Percentiles rank a stretch among this genome's conserved stretches.
Conservation (phyloP, 2,329 filamentous ascomycete genomes). For the Metarhizium robertsii region DNA sequence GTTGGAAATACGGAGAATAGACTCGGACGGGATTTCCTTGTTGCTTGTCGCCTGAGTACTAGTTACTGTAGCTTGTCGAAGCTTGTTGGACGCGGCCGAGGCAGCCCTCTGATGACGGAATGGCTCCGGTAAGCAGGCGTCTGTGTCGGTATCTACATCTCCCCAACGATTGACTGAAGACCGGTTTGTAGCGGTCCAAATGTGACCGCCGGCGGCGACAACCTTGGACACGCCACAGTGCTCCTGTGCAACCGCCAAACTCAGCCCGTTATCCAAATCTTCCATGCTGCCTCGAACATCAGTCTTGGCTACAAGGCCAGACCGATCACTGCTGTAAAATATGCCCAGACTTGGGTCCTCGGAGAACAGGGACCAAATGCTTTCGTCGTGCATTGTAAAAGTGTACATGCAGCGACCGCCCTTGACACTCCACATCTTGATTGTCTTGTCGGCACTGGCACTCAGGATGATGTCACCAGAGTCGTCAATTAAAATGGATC, state of each 20-base stretch:
- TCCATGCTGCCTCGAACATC: slow-evolving; percentile 65
- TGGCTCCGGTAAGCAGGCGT: slow-evolving; percentile 54
- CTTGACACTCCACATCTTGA: slow-evolving; percentile 96
- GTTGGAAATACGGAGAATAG: slow-evolving; percentile 75
- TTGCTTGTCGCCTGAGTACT: slow-evolving; percentile 28
- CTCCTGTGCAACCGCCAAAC: slow-evolving; percentile 85
- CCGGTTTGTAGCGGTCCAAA: slow-evolving; percentile 85
- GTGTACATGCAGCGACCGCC: slow-evolving; percentile 96
- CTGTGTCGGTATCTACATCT: slow-evolving; percentile 70
- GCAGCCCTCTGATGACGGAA: slow-evolving; percentile 39
- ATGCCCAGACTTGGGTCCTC: slow-evolving; percentile 75
- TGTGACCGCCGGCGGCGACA: slow-evolving; percentile 60
- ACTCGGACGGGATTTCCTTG: slow-evolving; percentile 65
- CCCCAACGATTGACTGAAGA: slow-evolving; percentile 90
- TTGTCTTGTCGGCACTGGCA: slow-evolving; percentile 88
- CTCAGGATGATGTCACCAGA: slow-evolving; percentile 88
- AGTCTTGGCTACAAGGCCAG: slow-evolving; percentile 91
- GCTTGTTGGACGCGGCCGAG: slow-evolving; percentile 32
- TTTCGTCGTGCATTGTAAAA: slow-evolving; percentile 97
- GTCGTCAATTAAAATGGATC: slow-evolving; percentile 82
- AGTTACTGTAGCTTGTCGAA: slow-evolving; percentile 22
- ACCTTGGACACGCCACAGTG: slow-evolving; percentile 70
- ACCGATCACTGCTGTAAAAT: slow-evolving; percentile 92
- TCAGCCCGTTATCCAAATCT: slow-evolving; percentile 75
- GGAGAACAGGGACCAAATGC: slow-evolving; percentile 92